These are phyloP conservation scores for Camellia sinensis DNA, from an alignment of 148 eudicot genomes.

Conservation along the genomic window DNA sequence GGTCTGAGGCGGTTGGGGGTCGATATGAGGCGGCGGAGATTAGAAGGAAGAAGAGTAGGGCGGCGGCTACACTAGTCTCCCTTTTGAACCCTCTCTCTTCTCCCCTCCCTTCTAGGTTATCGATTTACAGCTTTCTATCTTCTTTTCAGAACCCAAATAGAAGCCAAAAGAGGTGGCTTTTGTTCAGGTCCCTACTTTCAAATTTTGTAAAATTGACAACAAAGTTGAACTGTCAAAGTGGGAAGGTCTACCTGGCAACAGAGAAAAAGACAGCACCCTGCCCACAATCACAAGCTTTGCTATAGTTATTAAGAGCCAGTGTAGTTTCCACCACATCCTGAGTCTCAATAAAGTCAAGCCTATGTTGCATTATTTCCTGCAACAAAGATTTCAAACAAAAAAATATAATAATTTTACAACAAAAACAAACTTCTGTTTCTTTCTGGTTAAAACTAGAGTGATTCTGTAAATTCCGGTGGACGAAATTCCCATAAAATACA, in stretches of 20 bases:
- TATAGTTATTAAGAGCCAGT: conserved; percentile 88
- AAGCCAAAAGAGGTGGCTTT: not conserved
- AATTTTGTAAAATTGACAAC: not conserved
- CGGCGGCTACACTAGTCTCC: too few species aligned
- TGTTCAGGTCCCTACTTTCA: not conserved
- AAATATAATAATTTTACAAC: not conserved
- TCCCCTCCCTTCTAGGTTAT: too few species aligned
- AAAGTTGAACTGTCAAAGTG: too few species aligned
- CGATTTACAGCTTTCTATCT: too few species aligned
- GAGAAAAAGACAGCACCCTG: conserved; percentile 98
- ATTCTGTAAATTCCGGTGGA: not conserved
- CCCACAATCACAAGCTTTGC: conserved; percentile 98
- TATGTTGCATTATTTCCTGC: conserved; percentile 98
- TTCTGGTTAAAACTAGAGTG: not conserved
- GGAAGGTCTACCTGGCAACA: conserved; percentile 78
- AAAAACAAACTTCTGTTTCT: not conserved
- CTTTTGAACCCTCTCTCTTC: too few species aligned
- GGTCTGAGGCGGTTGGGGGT: not conserved
- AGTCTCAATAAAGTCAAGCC: conserved; percentile 95
- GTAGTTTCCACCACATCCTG: conserved; percentile 99
- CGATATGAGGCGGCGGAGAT: conserved; percentile 17
- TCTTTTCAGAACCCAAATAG: too few species aligned
- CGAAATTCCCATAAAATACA: not conserved
- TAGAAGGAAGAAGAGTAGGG: not conserved
- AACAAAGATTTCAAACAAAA: conserved; percentile 9